Evolutionary conservation across 148 eudicot genomes (phyloP), one percentile per base, ranked within the genome.

Genomic region (Amaranthus cruentus): DNA sequence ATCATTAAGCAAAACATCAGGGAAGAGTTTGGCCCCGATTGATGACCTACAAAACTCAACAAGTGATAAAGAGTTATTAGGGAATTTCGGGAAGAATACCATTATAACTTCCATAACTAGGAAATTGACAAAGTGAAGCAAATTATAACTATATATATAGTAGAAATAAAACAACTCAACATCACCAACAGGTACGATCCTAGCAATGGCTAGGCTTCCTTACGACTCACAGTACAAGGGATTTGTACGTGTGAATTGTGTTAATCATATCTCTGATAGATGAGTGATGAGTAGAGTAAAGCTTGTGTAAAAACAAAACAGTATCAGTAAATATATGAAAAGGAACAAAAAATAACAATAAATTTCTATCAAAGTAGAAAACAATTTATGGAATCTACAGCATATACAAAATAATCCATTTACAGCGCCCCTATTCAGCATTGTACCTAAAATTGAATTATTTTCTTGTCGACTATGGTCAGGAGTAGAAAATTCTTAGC

Each of bases 1-100:
- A 54, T 94, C 98, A 85, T 94, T 94, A 52, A 94, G 97, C 89
- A 91, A 83, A 64, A 94, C 98, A 79, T 89, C 91, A 60, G 97
- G 97, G 66, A 91, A 94, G 76, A 85, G 58, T 59, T 87, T 84
- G 46, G 89, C 75, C 62, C 98, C 98, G 71, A 85, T 46, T 66
- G 81, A 83, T 73, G 83, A 85, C 98, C 98, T 94, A 69, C 62
- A 73, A 70, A 68, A 10, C 76, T 68, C 73, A 49, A 10, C 13
- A 76, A 77, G 9, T 28, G 48, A 6, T 6, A 42, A 60, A 18
- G 38, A 58, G 10, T 58, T 65, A 47, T 52, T 28, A 70, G 49
- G 59, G 44, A 21, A 70, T 50, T 47, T 65, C 69, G 28, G 4
- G 12, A 21, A 74, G 66, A 57, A 67, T 10, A 59, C 38, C 59